Conservation (phyloP, 2,329 filamentous ascomycete species). For the Verticillium longisporum region DNA sequence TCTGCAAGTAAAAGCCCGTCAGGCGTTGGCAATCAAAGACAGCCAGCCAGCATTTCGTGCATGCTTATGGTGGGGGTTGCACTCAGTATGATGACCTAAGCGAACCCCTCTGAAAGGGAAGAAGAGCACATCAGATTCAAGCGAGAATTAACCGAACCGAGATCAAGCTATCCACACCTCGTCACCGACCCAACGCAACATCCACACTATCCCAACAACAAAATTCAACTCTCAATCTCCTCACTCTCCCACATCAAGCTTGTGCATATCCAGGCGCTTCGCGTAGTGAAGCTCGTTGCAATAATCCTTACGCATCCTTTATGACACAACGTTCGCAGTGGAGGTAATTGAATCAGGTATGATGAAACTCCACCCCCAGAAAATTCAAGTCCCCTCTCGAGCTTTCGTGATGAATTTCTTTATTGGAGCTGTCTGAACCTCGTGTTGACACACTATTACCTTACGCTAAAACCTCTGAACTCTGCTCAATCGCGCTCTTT, state of each 20-base stretch:
- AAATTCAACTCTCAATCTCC: not conserved
- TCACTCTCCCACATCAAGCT: not conserved
- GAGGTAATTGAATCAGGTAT: not conserved
- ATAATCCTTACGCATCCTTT: not conserved
- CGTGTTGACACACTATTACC: conserved; percentile 54
- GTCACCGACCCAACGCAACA: not conserved
- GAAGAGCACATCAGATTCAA: not conserved
- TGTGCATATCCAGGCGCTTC: not conserved
- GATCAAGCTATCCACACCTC: not conserved
- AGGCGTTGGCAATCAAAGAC: not conserved
- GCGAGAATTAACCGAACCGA: not conserved
- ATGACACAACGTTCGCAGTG: not conserved
- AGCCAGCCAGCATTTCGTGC: not conserved
- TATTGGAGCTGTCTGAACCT: conserved; percentile 76
- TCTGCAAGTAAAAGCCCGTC: conserved; percentile 18
- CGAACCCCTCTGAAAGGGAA: not conserved
- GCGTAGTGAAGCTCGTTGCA: not conserved
- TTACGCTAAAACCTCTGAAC: conserved; percentile 46
- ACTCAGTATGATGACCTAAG: not conserved
- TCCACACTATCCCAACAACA: not conserved
- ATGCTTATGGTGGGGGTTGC: not conserved
- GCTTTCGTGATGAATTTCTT: conserved; percentile 33
- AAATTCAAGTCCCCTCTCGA: not conserved
- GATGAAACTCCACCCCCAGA: not conserved
- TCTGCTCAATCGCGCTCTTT: conserved; percentile 14